Evolutionary conservation across 2,329 filamentous ascomycete genomes (phyloP), one percentile per base, ranked within the genome.

Genomic region (Aspergillus costaricaensis): DNA sequence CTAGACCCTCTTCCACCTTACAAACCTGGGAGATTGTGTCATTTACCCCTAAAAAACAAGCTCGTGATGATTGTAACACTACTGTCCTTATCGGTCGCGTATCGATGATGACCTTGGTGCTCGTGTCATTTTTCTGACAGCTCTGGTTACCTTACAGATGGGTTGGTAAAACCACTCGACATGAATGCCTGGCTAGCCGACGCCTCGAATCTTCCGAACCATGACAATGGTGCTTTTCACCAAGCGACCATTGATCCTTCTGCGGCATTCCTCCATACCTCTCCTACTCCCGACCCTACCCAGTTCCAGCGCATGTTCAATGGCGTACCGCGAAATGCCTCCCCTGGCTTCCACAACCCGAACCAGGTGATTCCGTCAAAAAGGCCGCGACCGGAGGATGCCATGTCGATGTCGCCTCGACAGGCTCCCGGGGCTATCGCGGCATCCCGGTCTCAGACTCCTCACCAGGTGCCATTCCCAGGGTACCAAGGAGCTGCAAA

Each of bases 331-430:
- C 91, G 91, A 83, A 93, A 92, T 77, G 88, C 87, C 62, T 93
- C 91, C 57, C 90, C 91, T 48, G 87, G 87, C 61, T 94, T 91
- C 76, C 85, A 89, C 72, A 91, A 90, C 72, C 86, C 89, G 62
- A 94, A 91, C 78, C 84, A 90, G 51, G 88, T 96, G 71, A 88
- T 96, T 67, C 94, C 94, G 60, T 94, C 93, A 21, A 99, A 98
- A 80, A 87, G 95, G 71, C 86, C 91, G 57, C 86, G 91, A 50
- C 89, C 90, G 55, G 92, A 96, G 78, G 93, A 97, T 76, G 93
- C 88, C 72, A 84, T 95, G 72, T 89, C 88, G 67, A 88, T 90
- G 74, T 96, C 92, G 32, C 92, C 94, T 56, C 85, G 88, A 71
- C 90, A 89, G 72, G 88, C 89, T 58, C 85, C 89, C 5, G 86